Base-by-base conservation (phyloP, 495 filamentous ascomycete species). In the Penicillium maclennaniae region DNA sequence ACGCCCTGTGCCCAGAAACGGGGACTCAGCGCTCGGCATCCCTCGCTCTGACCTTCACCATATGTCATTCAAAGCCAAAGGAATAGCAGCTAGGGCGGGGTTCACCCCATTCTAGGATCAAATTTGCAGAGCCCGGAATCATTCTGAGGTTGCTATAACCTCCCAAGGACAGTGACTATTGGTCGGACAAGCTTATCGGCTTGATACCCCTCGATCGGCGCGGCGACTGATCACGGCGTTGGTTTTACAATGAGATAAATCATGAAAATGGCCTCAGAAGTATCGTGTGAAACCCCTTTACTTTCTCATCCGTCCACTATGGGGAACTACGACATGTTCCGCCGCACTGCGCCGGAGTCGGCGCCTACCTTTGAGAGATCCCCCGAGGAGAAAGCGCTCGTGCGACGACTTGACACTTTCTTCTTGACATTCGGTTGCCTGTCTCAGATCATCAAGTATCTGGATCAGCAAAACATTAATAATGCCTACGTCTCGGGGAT, bases 391-490 rank as follows among this genome's bases (percentile, higher is more conserved):
- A 66, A 54, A 48, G 61, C 66, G 3, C 51, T 69, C n/a, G 66
- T 69, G 14, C 63, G 66, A 25, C 63, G 66, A 6, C 57, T 69
- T 15, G 66, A 69, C 31, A 61, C 53, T 7, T 69, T 65, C 43
- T 55, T 69, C 0, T 48, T 69, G 50, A 65, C 66, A 1, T 69
- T 69, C 43, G 66, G 66, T 12, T 69, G 66, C 57, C 38, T 69
- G 21, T 69, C 66, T 12, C 66, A 69, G 45, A 63, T 82, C 43
- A 76, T 78, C 54, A 83, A 82, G 56, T 76, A 77, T 43, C 70
- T 83, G 6, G 79, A 84, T 50, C 80, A 82, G 53, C 61, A 72
- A 2, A 82, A 82, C 39, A 70, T 84, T 41, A 82, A 73, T 49
- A 80, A 72, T 61, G 78, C 79, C 7, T 82, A 80, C 46, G 66